Evolutionary conservation across 805 yeast species (phyloP), one percentile per base, ranked within the genome.

Genomic region (Candida glaebosa): DNA sequence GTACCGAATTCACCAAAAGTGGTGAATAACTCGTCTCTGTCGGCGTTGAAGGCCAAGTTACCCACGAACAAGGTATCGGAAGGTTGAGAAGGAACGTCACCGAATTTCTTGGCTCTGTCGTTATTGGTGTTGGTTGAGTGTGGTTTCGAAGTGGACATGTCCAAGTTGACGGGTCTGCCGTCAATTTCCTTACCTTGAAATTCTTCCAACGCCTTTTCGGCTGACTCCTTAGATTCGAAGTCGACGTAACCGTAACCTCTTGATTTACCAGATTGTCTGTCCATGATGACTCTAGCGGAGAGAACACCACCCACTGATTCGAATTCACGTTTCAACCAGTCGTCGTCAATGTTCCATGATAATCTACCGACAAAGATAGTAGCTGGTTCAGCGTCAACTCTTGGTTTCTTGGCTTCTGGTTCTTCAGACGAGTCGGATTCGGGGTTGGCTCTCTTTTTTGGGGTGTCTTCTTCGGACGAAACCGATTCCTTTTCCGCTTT

Each of bases 171-270:
- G 63, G 95, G 87, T 78, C 99, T 85, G 57, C 99, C 98, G 57
- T 93, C 99, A 53, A 93, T 84, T 73, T 91, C 98, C 63, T 76
- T 81, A 61, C 96, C 98, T 71, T 89, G 96, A 79, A 75, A 77
- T 63, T 83, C 87, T 47, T 73, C 72, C 47, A 91, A 66, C 7
- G 98, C 98, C 67, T 82, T 84, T 66, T 87, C 89, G 52, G 97
- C 99, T 47, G 73, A 73, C 19, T 78, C 78, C 58, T 79, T 80
- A 57, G 76, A 69, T 55, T 80, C 88, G 61, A 93, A 93, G 65
- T 93, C 99, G 66, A 93, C 96, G 72, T 93, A 93, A 65, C 95
- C 95, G 77, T 87, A 91, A 67, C 99, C 99, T 77, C 91, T 84
- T 42, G 96, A 88, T 72, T 87, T 86, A 56, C 90, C 93, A 45